Evolutionary conservation across 2,329 filamentous ascomycete species (phyloP).

Genomic region (Pestalotiopsis sp.): DNA sequence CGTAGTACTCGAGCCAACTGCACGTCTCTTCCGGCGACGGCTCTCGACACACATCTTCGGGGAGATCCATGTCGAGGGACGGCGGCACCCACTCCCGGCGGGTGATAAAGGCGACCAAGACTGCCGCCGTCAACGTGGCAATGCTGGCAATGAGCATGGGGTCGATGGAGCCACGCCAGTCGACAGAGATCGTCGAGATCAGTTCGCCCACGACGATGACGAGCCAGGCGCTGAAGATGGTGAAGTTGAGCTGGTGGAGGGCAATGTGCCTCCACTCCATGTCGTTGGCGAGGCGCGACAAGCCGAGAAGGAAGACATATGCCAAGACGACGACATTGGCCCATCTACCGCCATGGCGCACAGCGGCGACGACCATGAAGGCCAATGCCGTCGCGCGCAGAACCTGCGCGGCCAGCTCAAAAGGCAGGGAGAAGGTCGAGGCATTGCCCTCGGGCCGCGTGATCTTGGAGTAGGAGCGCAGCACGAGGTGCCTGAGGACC

Average conservation of each 20-base stretch:
- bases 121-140: constrained; percentile 35
- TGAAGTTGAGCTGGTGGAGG: constrained; percentile 50
- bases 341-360: constrained; percentile 33
- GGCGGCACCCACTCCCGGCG: constrained; percentile 53
- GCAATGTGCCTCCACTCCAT: constrained; percentile 45
- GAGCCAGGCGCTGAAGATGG: constrained; percentile 36
- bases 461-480: constrained; percentile 29
- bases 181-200: constrained; percentile 43
- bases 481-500: constrained; percentile 33
- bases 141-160: constrained; percentile 35
- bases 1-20: constrained; percentile 53
- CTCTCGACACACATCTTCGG: constrained; percentile 35
- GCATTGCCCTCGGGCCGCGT: constrained; percentile 31
- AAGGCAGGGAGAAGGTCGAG: constrained; percentile 39
- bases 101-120: constrained; percentile 42
- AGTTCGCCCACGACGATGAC: constrained; percentile 37
- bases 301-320: constrained; percentile 44
- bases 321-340: constrained; percentile 35
- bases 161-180: constrained; percentile 29
- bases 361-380: constrained; percentile 38
- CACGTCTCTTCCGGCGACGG: constrained; percentile 53
- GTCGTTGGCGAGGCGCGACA: constrained; percentile 41
- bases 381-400: constrained; percentile 38
- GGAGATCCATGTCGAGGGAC: constrained; percentile 36
- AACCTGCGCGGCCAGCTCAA: constrained; percentile 44